Base-by-base conservation (phyloP, 768 basidiomycete genomes). In the Vishniacozyma victoriae region DNA sequence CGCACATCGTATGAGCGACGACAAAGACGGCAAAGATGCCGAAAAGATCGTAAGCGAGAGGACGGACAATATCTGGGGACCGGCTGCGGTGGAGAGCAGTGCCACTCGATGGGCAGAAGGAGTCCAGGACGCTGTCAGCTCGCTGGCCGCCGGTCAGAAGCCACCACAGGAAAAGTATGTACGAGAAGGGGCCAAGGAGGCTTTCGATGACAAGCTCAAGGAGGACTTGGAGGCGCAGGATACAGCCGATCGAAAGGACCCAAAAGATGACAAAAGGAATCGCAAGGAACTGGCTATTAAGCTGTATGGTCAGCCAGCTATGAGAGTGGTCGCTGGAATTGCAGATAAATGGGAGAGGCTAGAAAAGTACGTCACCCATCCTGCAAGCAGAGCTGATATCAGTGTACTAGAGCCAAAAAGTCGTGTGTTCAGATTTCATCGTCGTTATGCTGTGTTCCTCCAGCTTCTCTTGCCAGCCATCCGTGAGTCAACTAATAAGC, bases 281-380 rank as follows among this genome's bases (percentile, higher is more conserved):
- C 55, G 63, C 38, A 69, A 67, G 14, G 71, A 72, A 31, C 65
- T 71, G 48, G 68, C 66, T 6, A 63, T 74, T 15, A 56, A 70
- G 38, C 46, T 59, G 16, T 72, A 72, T 54, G 68, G 67, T 37
- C 42, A 70, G 16, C 74, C 74, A 14, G 51, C 66, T 15, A 73
- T 75, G 74, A 48, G 66, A 23, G 63, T 66, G 2, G 46, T 75
- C 1, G 70, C 65, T 1, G 74, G 75, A 31, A 29, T 72, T 4
- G 60, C 67, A 3, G 76, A 76, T 40, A 72, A 69, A n/a, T 76
- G 74, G 73, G 76, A 76, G 51, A 54, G 75, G 12, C 57, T 74
- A 20, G 74, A 64, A 25, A 71, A 71, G 66, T 70, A 47, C 50
- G 69, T 56, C 22, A 14, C 19, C 19, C 5, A 5, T 12, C 35